Evolutionary conservation across 1,139 yeast genomes (phyloP), one percentile per base, ranked within the genome.

Genomic region (Williopsis jadinii): DNA sequence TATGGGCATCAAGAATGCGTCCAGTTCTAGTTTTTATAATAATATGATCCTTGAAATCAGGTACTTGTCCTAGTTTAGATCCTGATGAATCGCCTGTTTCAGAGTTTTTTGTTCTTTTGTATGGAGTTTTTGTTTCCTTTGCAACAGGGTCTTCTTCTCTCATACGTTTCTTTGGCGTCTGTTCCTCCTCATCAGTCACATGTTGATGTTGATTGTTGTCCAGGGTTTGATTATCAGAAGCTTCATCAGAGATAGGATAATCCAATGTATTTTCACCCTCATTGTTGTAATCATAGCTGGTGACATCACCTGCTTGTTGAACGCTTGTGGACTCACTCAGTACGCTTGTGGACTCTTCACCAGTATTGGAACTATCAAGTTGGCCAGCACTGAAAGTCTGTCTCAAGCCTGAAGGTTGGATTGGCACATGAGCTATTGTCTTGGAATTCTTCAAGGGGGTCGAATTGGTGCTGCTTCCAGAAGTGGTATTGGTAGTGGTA

Each of bases 21-120:
- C 62, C 62, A 37, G 62, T 59, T 42, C 62, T 44, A 2, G 61
- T 59, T 35, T 47, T 48, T 57, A 57, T 56, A 3, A 52, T 42
- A 11, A 55, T 50, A 37, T 52, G 58, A 11, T 45, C 48, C 34
- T 30, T 36, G 24, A 26, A 30, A 12, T 30, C 30, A 15, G 32
- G 28, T 11, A 35, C 24, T 19, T 4, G 24, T 19, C 24, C 24
- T 19, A 19, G 24, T 19, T 19, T 4, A 19, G 6, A 19, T 19
- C 24, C 6, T 19, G 24, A 19, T 19, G 24, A 19, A 19, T 19
- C 6, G 4, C 6, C 24, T 8, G 15, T 26, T 35, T 35, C 37
- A 30, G 24, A 24, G 14, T 11, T 8, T 28, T 19, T 40, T 8
- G 24, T 26, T 14, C 19, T 14, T 13, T 35, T 35, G 11, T 12